Base-by-base conservation (phyloP, 2,329 filamentous ascomycete species). In the Colletotrichum acutatum region DNA sequence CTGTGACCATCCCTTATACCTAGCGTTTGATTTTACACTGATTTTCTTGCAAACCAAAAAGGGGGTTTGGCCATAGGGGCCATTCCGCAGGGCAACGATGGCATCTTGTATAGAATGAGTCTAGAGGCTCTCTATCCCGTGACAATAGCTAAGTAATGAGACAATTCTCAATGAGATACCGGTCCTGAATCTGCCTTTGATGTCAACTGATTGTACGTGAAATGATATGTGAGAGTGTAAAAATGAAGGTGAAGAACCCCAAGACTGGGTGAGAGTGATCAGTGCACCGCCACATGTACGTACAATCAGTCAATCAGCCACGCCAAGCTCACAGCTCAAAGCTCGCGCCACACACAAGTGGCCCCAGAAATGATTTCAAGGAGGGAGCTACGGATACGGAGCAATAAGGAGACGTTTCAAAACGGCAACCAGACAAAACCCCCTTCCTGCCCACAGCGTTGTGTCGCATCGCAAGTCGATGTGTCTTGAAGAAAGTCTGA, bases 81-180 rank as follows among this genome's bases (percentile, higher is more conserved):
- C 66, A 61, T 66, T 74, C 73, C 73, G 70, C 70, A 74, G 74
- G 73, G 73, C 73, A 74, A 74, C 70, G 73, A 74, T 74, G 70
- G 57, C 73, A 74, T 74, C 66, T 74, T 74, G 70, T 63, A 74
- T 74, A 71, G 73, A 28, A 59, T 49, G 71, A 37, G 61, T 52
- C 12, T n/a, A 49, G 30, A 46, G 30, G 52, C 57, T 63, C 32
- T 22, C 57, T 74, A 66, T 74, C 70, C 65, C 59, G 58, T 58
- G 49, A 53, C 56, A 68, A 61, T 61, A 26, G 54, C 30, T 58
- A 66, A 28, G 32, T 59, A 59, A 74, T 56, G 54, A 66, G n/a
- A 49, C 19, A 5, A 9, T n/a, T 49, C 42, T 49, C 19, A 4
- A 49, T 42, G 42, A 68, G 28, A 46, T 19, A 34, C 54, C 22